A percentile compares a stretch with the other conserved stretches of the same genome.
phyloP scores from a whole-genome alignment of 192 early-diverging fungal genomes.

The Rhizophagus clarus region DNA sequence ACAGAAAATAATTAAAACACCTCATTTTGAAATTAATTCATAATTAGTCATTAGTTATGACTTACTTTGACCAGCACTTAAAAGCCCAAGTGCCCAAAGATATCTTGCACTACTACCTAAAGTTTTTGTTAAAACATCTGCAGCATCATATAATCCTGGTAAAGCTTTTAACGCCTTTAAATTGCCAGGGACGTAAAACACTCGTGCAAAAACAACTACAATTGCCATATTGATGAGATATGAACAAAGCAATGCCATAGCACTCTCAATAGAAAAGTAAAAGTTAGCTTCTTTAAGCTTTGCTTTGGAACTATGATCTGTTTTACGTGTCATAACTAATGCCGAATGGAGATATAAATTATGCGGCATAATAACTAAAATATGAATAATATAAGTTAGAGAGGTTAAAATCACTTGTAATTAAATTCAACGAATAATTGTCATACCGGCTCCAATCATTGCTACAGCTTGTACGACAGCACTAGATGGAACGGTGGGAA shows the following conservation, averaged over 20 bases:
- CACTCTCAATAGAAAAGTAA: conserved; percentile 68
- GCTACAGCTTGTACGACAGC: conserved; percentile 68
- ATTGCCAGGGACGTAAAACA: conserved; percentile 38
- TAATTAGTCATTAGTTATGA: too few species aligned
- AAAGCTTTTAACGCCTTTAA: conserved; percentile 25
- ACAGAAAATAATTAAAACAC: too few species aligned
- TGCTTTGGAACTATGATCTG: conserved; percentile 37
- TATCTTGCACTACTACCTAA: conserved; percentile 66
- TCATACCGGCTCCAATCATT: conserved; percentile 57
- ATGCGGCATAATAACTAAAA: conserved; percentile 81
- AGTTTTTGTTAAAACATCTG: conserved; percentile 52
- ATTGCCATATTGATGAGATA: conserved; percentile 71
- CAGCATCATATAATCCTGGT: conserved; percentile 67
- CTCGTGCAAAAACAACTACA: conserved; percentile 66
- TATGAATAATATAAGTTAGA: neutral
- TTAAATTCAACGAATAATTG: neutral
- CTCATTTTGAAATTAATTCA: too few species aligned
- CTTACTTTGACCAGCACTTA: conserved; percentile 75
- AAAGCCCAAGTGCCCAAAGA: conserved; percentile 82
- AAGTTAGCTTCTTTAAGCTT: conserved; percentile 69
- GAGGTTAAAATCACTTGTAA: neutral
- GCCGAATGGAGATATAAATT: conserved; percentile 85
- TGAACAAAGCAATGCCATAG: conserved; percentile 60
- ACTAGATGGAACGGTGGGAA: conserved; percentile 56
- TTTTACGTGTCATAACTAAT: conserved; percentile 40